Percentiles rank a stretch among this genome's conserved stretches.
Evolutionary conservation across 768 basidiomycete species (phyloP).

Genomic region (Omphalotus guepiniiformis): DNA sequence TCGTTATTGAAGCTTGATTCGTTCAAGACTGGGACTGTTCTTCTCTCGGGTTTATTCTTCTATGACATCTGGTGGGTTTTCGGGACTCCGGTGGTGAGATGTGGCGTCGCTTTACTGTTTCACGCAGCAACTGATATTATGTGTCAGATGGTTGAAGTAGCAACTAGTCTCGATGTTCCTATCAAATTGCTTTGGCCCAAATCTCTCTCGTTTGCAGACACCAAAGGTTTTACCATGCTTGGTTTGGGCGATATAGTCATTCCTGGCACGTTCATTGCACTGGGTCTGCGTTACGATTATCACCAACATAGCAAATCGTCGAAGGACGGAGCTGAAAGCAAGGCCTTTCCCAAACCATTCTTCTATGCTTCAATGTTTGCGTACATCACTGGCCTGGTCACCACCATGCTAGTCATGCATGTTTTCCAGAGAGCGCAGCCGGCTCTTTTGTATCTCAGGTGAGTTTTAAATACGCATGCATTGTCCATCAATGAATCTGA

Average conservation of each 20-base stretch:
- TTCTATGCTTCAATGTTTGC: slow-evolving; percentile 66
- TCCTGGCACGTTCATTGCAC: slow-evolving; percentile 63
- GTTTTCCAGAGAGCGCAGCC: slow-evolving; percentile 74
- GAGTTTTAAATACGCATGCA: slow-evolving; percentile 16
- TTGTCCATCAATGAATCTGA: background rate
- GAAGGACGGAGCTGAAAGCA: slow-evolving; percentile 15
- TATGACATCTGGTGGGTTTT: slow-evolving; percentile 98
- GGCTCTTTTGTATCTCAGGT: slow-evolving; percentile 90
- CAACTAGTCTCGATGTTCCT: slow-evolving; percentile 83
- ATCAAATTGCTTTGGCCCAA: slow-evolving; percentile 92
- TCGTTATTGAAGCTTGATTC: slow-evolving; percentile 81
- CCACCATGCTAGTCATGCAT: slow-evolving; percentile 88
- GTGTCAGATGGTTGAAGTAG: slow-evolving; percentile 86
- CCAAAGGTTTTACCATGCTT: slow-evolving; percentile 77
- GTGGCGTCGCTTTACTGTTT: background rate
- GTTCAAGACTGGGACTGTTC: slow-evolving; percentile 79
- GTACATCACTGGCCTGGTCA: slow-evolving; percentile 68
- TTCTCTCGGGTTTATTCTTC: slow-evolving; percentile 81
- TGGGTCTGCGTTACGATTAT: slow-evolving; percentile 84
- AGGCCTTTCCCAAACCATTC: slow-evolving; percentile 66
- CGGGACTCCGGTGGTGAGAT: slow-evolving; percentile 74
- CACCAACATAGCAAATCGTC: slow-evolving; percentile 29
- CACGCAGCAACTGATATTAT: slow-evolving; percentile 3
- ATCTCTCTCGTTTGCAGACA: slow-evolving; percentile 43
- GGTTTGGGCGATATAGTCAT: slow-evolving; percentile 87